Evolutionary conservation across 2,329 filamentous ascomycete genomes (phyloP), one percentile per base, ranked within the genome.

Genomic region (Bimuria novae-zelandiae): DNA sequence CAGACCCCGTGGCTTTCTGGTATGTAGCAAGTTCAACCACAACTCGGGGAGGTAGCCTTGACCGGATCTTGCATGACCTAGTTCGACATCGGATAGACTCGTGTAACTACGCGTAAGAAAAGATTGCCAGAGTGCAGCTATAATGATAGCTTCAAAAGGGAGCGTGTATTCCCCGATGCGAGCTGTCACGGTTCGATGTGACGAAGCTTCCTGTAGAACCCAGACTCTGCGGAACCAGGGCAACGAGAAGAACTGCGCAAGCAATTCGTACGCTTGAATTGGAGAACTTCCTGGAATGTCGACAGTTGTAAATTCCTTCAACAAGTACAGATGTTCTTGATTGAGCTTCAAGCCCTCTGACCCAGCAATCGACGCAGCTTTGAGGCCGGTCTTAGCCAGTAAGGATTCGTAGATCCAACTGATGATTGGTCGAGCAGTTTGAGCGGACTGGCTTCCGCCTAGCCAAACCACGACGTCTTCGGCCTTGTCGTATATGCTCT

Each of bases 391-490:
- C 7, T 36, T 25, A 10, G n/a, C 17, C 3, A 35, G n/a, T 33
- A 54, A 54, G 16, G 35, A 36, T 4, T 27, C 23, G 3, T 30
- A 46, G 17, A 54, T 42, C 19, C 8, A 21, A 11, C 32, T 25
- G 19, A 47, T 46, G 12, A 44, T 35, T 12, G 21, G 43, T 4
- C 19, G 11, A 4, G 43, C 30, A 14, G 10, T 25, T 14, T 17
- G 23, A 21, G 22, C 17, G 10, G 32, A 42, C 27, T 37, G 3
- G 19, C 21, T 49, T 29, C 52, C 49, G 8, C 63, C 63, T n/a
- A 68, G 50, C 65, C 65, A 69, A 12, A 65, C 62, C 16, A 67
- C 51, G n/a, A 70, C 66, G 7, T 50, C 23, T 32, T 61, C 54
- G 1, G 65, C 63, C 8, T 55, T 59, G 35, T 61, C 55, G 32